Base-by-base conservation (phyloP, 331 rosid species). In the Phaseolus coccineus region DNA sequence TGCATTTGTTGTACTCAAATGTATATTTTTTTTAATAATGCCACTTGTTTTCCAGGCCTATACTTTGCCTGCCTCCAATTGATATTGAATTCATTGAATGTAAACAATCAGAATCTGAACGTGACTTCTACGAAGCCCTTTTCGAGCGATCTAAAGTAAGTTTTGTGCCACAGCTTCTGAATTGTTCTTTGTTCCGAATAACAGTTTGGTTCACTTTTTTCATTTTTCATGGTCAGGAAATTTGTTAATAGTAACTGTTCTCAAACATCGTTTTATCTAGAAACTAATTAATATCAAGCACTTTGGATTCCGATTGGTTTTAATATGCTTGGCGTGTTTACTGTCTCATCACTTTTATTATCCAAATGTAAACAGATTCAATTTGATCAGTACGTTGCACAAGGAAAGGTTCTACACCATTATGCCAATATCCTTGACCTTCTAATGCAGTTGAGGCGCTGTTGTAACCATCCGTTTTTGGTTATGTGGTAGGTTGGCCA, bases 381-480 rank as follows among this genome's bases (percentile, higher is more conserved):
- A 73, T 94, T 94, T 77, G 98, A 92, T 62, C 90, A 90, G 74
- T 94, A 90, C 84, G 89, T 94, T 33, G 93, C 92, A 50, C 90
- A 85, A 90, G 94, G 96, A 48, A 90, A 92, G 77, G 93, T 92
- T 83, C 90, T 94, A 44, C 86, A 88, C 84, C 88, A 94, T 84
- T 94, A 88, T 82, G 93, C 96, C 0, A 87, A 84, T 79, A 89
- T 94, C 87, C 98, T 94, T 19, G 98, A 92, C 84, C 85, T 94
- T 66, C 89, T 92, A 70, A 85, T 92, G 77, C 94, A 94, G 79
- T 76, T 94, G 84, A 90, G 98, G 77, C 96, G 92, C 81, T 92
- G 97, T 81, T 94, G 96, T 81, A 92, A 90, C 87, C 97, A 94
- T 81, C 98, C 97, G 0, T 90, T 84, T 81, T 89, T 94, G 78